Base-by-base conservation (phyloP, 208 protist genomes). In the Crithidia acanthocephali region DNA sequence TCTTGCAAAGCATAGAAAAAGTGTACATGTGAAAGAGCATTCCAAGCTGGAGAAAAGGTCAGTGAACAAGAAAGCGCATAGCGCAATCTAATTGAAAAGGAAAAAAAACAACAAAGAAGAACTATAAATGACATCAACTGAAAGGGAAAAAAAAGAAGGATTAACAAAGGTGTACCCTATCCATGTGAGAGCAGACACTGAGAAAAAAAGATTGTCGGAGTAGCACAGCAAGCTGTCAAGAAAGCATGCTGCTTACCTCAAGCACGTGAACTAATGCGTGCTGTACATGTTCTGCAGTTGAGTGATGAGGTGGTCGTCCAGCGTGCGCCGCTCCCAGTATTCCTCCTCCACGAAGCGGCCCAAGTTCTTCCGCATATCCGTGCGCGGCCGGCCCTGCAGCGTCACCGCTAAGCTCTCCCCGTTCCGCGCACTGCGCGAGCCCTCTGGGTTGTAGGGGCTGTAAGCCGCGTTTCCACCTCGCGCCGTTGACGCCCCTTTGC, bases 321-420 rank as follows among this genome's bases (percentile, higher is more conserved):
- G 63, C 15, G 60, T 62, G 27, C 53, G 50, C 18, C 77, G 74
- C 40, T 76, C 75, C 44, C 35, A 58, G 71, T 84, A 88, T 27
- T 88, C 79, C 22, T 88, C 83, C 67, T 82, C 76, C 8, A 85
- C 35, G n/a, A 64, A 59, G 30, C 76, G 72, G 51, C 80, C 83
- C 25, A 88, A 37, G 22, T 76, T 68, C 58, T 81, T 88, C 4
- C 57, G 68, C 63, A 18, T 48, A 9, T 60, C 57, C 5, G 58
- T 16, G 2, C 30, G 70, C 16, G 18, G 57, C 51, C 72, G 73
- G 0, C 66, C 48, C 40, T 40, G 76, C 76, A 40, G 16, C 16
- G 35, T 35, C 25, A 50, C 47, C 37, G 35, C 52, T 25, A 57
- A 1, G 6, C 44, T 50, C 18, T 65, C 42, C 33, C 18, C 50